Percentiles rank a stretch among this genome's conserved stretches.
Conservation (phyloP, 108 stramenopile species). For the Skeletonema potamos region DNA sequence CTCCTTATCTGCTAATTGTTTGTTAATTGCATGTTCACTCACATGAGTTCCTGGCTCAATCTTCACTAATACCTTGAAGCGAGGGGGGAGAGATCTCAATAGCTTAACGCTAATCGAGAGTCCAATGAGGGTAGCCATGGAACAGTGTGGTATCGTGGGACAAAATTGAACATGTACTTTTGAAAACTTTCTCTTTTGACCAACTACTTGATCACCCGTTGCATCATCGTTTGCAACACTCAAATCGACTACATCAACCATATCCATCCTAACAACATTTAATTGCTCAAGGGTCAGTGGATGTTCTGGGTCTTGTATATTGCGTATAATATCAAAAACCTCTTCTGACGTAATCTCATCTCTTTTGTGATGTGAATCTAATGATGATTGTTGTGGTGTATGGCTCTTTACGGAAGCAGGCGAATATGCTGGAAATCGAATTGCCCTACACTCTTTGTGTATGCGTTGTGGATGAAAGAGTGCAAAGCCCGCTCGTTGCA, state of each 20-base stretch:
- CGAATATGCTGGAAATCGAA: conserved; percentile 32
- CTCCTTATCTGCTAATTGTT: conserved; percentile 98
- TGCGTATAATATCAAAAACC: conserved; percentile 95
- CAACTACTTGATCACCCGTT: neutral
- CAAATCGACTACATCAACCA: conserved; percentile 66
- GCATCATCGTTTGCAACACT: conserved; percentile 14
- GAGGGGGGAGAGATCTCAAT: conserved; percentile 82
- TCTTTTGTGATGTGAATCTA: neutral
- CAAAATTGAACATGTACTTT: conserved; percentile 67
- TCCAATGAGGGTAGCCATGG: conserved; percentile 99
- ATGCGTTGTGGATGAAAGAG: conserved; percentile 38
- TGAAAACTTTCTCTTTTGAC: conserved; percentile 27
- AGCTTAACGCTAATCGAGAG: conserved; percentile 95
- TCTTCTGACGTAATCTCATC: conserved; percentile 75
- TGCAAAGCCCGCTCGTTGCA: conserved; percentile 39
- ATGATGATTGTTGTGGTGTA: neutral
- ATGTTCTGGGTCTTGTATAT: conserved; percentile 99
- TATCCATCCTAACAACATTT: conserved; percentile 85
- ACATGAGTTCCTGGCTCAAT: conserved; percentile 97
- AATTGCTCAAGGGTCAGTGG: conserved; percentile 96
- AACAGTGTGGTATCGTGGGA: conserved; percentile 97
- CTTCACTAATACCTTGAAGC: conserved; percentile 87
- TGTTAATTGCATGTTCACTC: conserved; percentile 94
- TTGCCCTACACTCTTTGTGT: conserved; percentile 25
- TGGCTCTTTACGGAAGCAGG: conserved; percentile 3